Conservation (phyloP, 2,329 filamentous ascomycete genomes). For the Microcyclosporella mali region DNA sequence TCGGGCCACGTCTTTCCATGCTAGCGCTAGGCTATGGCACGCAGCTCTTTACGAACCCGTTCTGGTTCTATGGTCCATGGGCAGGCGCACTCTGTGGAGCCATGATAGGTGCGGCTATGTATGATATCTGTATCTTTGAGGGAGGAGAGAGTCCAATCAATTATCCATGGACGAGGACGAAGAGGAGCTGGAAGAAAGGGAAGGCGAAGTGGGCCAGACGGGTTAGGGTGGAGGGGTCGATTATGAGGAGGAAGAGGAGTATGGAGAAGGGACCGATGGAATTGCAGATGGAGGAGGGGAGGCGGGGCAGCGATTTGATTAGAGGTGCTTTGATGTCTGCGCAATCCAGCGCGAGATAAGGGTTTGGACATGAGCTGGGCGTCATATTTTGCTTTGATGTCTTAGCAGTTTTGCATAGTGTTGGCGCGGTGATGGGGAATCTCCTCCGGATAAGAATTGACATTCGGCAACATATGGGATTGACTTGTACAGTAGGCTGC, state of each 20-base stretch:
- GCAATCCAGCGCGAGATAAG: no score
- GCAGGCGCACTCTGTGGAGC: conserved; percentile 37
- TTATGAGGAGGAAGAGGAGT: conserved; percentile 4
- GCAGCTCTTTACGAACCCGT: conserved; percentile 35
- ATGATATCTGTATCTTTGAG: conserved; percentile 47
- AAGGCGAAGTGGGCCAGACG: conserved; percentile 23
- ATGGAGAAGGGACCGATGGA: not conserved
- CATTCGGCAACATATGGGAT: no score
- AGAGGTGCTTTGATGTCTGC: no score
- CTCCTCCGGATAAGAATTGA: no score
- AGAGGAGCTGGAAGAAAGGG: conserved; percentile 21
- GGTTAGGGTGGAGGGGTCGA: conserved; percentile 12
- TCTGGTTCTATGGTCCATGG: conserved; percentile 45
- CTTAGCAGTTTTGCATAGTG: no score
- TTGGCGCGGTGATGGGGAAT: no score
- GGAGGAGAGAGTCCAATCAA: conserved; percentile 47
- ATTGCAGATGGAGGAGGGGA: not conserved
- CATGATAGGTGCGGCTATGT: conserved; percentile 41
- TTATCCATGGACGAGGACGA: conserved; percentile 36
- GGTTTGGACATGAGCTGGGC: no score
- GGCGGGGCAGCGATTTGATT: not conserved
- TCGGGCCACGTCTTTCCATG: conserved; percentile 45
- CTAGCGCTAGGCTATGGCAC: conserved; percentile 41
- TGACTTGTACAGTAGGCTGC: no score
- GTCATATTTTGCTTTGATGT: no score